phyloP scores from a whole-genome alignment of 805 yeast genomes.

The Zygosaccharomyces kombuchaensis region DNA sequence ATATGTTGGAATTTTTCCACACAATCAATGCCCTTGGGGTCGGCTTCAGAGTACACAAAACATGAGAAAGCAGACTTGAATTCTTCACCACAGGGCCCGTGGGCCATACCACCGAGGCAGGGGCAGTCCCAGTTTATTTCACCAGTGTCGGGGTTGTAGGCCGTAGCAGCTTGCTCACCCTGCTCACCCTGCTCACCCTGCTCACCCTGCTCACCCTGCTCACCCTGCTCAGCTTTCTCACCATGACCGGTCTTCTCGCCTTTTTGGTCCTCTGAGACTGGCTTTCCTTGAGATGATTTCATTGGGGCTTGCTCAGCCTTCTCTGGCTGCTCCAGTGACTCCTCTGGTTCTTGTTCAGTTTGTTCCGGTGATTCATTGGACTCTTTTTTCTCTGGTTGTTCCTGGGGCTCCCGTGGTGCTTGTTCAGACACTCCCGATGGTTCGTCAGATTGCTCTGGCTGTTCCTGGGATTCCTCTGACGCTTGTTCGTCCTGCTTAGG shows the following conservation, averaged over 20 bases:
- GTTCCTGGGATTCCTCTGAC: too few species aligned
- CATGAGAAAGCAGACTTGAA: slow-evolving; percentile 93
- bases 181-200: slow-evolving; percentile 5
- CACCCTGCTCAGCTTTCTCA: background rate
- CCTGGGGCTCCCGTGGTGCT: too few species aligned
- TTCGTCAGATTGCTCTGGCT: too few species aligned
- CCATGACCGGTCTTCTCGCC: background rate
- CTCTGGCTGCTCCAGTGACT: slow-evolving; percentile 12
- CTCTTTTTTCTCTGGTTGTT: too few species aligned
- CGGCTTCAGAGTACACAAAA: slow-evolving; percentile 87
- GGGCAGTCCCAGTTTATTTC: slow-evolving; percentile 99
- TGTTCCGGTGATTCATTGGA: too few species aligned
- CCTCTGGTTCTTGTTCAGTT: slow-evolving; percentile 5
- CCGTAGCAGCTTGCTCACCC: slow-evolving; percentile 49
- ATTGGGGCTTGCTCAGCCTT: background rate
- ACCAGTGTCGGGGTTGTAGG: slow-evolving; percentile 94
- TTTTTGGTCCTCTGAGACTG: slow-evolving; percentile 1
- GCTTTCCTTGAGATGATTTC: background rate
- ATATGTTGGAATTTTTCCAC: slow-evolving; percentile 82
- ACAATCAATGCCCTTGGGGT: slow-evolving; percentile 96
- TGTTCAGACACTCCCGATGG: too few species aligned
- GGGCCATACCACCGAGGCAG: slow-evolving; percentile 98
- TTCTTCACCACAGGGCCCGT: slow-evolving; percentile 97
- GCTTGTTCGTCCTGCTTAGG: slow-evolving; percentile 2
- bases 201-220: background rate